Evolutionary conservation across 1,284 basidiomycete species (phyloP).

Genomic region (Cryptococcus floricola): DNA sequence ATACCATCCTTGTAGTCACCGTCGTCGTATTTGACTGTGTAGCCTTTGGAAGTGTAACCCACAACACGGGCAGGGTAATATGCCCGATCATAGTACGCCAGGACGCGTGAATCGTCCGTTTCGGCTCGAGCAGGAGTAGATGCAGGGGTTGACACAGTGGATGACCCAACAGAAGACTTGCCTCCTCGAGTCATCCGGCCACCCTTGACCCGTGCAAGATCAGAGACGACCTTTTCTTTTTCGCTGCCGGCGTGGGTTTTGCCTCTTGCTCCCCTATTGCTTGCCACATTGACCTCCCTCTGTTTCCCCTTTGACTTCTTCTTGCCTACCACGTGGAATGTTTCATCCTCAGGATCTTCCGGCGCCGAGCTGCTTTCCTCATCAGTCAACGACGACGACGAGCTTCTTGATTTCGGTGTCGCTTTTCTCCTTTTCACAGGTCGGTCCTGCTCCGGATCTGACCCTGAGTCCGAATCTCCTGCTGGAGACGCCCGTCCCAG

Average conservation of each 20-base stretch:
- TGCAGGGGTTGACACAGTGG: too few species aligned
- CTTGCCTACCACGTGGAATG: conserved; percentile 14
- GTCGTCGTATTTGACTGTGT: conserved; percentile 7
- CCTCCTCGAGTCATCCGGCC: too few species aligned
- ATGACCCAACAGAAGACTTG: too few species aligned
- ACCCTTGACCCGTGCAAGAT: too few species aligned
- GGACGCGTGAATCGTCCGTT: background rate
- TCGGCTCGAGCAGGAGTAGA: too few species aligned
- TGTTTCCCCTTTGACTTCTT: background rate
- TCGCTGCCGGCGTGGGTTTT: background rate
- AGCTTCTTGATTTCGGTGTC: conserved; percentile 4
- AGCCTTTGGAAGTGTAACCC: background rate
- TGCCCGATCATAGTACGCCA: conserved; percentile 3
- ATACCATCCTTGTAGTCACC: conserved; percentile 1
- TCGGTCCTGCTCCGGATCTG: too few species aligned
- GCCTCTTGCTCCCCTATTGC: background rate
- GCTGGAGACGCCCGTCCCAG: too few species aligned
- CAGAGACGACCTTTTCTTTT: background rate
- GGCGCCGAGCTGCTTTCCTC: conserved; percentile 18
- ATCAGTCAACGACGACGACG: background rate
- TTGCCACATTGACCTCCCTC: background rate
- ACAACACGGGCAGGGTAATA: conserved; percentile 11
- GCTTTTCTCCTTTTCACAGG: background rate
- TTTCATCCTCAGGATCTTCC: conserved; percentile 22
- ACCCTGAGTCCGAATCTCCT: too few species aligned